A percentile compares a stretch with the other conserved stretches of the same genome.
Conservation (phyloP, 108 stramenopile species). For the Skeletonema menzelii region DNA sequence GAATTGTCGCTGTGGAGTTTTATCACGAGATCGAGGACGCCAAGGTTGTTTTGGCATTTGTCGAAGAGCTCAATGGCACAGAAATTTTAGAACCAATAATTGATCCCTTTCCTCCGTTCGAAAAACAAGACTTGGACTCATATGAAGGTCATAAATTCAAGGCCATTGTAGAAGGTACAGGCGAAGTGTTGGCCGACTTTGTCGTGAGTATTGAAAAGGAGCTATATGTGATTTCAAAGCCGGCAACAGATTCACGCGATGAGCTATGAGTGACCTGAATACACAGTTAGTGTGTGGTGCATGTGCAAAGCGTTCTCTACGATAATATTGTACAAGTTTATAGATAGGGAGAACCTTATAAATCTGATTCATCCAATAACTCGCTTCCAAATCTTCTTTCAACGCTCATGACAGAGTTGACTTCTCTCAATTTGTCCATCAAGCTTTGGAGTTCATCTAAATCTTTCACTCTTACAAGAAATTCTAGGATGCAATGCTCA, state of each 20-base stretch:
- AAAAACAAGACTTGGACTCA: not conserved
- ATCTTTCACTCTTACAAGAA: constrained; percentile 67
- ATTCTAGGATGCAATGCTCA: constrained; percentile 79
- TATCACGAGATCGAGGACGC: constrained; percentile 24
- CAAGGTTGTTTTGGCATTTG: not conserved
- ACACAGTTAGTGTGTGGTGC: not conserved
- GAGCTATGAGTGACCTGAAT: constrained; percentile 9
- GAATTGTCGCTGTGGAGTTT: not conserved
- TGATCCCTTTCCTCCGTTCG: constrained; percentile 3
- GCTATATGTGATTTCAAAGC: not conserved
- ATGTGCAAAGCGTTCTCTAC: not conserved
- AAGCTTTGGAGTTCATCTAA: constrained; percentile 73
- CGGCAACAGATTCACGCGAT: not conserved
- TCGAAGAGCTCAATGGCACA: not conserved
- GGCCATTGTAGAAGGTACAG: constrained; percentile 7
- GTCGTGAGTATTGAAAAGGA: not conserved
- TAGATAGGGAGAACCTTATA: not conserved
- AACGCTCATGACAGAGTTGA: constrained; percentile 80
- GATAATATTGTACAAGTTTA: not conserved
- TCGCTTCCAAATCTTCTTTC: constrained; percentile 53
- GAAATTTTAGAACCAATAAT: not conserved
- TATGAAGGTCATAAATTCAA: constrained; percentile 13
- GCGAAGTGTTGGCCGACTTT: constrained; percentile 11
- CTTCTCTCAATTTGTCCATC: constrained; percentile 75
- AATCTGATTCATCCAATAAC: not conserved